Percentiles rank a stretch among this genome's conserved stretches.
These are phyloP conservation scores for Dryas drummondii DNA, from an alignment of 306 rosid genomes.

Conservation along the genomic window DNA sequence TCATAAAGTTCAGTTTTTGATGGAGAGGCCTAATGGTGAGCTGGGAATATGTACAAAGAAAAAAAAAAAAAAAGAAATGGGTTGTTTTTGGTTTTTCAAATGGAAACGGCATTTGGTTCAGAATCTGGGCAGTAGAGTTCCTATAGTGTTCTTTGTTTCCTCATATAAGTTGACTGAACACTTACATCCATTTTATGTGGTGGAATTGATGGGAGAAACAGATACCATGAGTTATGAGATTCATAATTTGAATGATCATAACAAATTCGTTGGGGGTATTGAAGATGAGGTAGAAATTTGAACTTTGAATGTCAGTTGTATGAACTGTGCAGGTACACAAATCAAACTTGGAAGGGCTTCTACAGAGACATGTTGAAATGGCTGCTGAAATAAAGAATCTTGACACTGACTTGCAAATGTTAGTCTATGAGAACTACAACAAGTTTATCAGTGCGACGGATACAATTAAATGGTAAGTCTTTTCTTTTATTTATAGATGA, in stretches of 20 bases:
- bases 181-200: not conserved
- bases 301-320: conserved; percentile 6
- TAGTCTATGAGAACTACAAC: conserved; percentile 89
- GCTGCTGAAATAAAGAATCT: conserved; percentile 99
- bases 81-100: not conserved
- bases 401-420: conserved; percentile 92
- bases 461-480: conserved; percentile 68
- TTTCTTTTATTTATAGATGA: not conserved
- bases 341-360: conserved; percentile 80
- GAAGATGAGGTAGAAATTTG: conserved; percentile 1
- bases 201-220: not conserved
- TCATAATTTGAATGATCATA: not conserved
- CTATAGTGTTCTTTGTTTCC: not conserved
- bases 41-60: not conserved
- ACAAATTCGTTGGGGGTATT: not conserved
- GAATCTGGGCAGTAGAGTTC: not conserved
- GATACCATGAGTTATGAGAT: not conserved
- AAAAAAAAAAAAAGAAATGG: not conserved
- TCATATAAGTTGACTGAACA: not conserved
- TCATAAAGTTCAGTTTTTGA: not conserved
- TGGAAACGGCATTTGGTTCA: not conserved
- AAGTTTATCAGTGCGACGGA: conserved; percentile 91
- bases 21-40: not conserved
- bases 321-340: conserved; percentile 48
- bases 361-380: conserved; percentile 76